Evolutionary conservation across 306 rosid species (phyloP).

Genomic region (Bauhinia variegata): DNA sequence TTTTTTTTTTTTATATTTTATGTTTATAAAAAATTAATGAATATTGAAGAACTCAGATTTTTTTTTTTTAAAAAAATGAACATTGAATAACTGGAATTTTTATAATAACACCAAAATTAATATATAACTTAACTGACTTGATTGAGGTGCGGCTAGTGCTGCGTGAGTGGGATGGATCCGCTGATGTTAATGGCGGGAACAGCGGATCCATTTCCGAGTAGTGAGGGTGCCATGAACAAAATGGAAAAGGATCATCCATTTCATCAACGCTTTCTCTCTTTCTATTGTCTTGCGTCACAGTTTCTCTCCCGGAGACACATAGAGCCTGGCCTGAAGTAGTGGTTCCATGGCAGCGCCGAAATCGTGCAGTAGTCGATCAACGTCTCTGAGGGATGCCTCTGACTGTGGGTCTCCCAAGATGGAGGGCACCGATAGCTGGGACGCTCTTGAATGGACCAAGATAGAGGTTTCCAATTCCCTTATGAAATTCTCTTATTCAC

Average conservation of each 20-base stretch:
- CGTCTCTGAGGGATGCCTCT: constrained; percentile 60
- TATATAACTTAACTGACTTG: too few species aligned
- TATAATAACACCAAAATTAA: too few species aligned
- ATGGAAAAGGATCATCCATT: neutral
- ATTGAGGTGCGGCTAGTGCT: too few species aligned
- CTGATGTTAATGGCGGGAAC: too few species aligned
- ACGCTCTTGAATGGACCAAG: constrained; percentile 85
- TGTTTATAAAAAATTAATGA: too few species aligned
- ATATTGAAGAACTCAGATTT: too few species aligned
- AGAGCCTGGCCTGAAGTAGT: constrained; percentile 33
- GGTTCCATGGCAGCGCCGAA: constrained; percentile 64
- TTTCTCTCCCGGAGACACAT: neutral
- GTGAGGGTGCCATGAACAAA: neutral
- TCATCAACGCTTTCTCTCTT: neutral
- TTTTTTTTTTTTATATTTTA: too few species aligned
- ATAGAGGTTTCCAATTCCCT: constrained; percentile 61
- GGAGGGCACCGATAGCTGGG: constrained; percentile 84
- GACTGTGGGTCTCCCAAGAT: constrained; percentile 70
- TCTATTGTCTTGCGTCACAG: neutral
- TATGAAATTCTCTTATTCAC: neutral
- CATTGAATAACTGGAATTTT: too few species aligned
- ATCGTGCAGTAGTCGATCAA: constrained; percentile 54
- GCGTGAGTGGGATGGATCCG: too few species aligned
- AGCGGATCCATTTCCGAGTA: too few species aligned
- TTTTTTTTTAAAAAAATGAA: too few species aligned